Base-by-base conservation (phyloP, 192 early-diverging fungal species). In the Geranomyces variabilis region DNA sequence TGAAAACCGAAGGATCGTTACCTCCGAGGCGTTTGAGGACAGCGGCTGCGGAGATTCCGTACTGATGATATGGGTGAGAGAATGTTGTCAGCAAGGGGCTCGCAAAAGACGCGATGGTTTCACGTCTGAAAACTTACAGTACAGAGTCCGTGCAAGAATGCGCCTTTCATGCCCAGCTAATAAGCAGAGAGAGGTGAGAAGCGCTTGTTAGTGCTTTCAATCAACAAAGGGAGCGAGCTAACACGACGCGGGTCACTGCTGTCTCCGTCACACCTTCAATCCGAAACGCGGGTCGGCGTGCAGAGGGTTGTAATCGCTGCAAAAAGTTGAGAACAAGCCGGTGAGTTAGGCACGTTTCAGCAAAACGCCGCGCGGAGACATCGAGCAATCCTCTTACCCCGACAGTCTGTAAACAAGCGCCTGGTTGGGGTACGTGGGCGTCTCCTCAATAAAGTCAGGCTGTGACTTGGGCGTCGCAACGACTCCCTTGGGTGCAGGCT, bases 391-490 rank as follows among this genome's bases (percentile, higher is more conserved):
- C 51, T 53, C 73, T 59, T 83, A 88, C 87, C 89, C 91, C 36
- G 86, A 89, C 29, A 93, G 70, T 60, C 91, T 85, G 71, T 91
- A 93, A 15, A 93, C 69, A 46, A 91, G 77, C 14, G 91, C 91
- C 60, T 89, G 85, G 22, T 85, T 80, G 4, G 69, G 63, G 26
- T 56, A 62, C 26, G 88, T 89, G 46, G 71, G 61, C 47, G 69
- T 72, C 9, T 70, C 77, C 24, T 82, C 79, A 26, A 84, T 66
- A 44, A 69, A 77, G 81, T 93, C 90, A n/a, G 90, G 88, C 4
- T 67, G 77, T 57, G 87, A 85, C 15, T 72, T 69, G 43, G 91
- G 73, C 67, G 83, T 45, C 73, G 76, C 63, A 70, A 83, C 59
- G 57, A 43, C 69, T 43, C 64, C 60, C 0, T 75, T 67, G 17